These are phyloP conservation scores for Phytophthora hybrid DNA, from an alignment of 352 stramenopile species.

Conservation along the genomic window DNA sequence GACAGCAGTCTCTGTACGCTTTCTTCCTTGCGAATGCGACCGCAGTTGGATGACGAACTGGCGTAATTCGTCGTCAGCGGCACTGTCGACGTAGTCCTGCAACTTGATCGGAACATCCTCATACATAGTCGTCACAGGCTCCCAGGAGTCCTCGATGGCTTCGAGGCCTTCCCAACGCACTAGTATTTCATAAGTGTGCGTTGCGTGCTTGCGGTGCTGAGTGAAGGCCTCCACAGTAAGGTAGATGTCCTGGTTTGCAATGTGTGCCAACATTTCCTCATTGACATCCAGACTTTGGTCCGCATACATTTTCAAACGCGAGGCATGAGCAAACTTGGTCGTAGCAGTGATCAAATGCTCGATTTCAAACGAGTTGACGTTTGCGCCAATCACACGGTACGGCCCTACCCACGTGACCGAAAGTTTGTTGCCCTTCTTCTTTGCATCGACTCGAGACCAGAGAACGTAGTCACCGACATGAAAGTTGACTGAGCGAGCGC, in stretches of 20 bases:
- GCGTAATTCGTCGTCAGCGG: background rate
- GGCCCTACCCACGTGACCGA: constrained; percentile 16
- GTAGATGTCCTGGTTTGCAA: constrained; percentile 20
- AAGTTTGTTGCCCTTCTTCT: constrained; percentile 15
- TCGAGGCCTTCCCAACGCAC: background rate
- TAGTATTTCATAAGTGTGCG: background rate
- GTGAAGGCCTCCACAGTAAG: constrained; percentile 14
- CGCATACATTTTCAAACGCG: constrained; percentile 15
- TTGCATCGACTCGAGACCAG: constrained; percentile 20
- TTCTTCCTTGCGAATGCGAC: constrained; percentile 1
- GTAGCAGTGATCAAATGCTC: constrained; percentile 11
- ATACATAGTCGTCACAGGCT: constrained; percentile 3
- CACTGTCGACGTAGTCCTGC: constrained; percentile 1
- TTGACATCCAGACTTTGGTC: constrained; percentile 11
- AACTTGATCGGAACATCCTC: constrained; percentile 4
- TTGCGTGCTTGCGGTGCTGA: constrained; percentile 6
- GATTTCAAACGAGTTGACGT: constrained; percentile 23
- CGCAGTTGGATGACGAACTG: background rate
- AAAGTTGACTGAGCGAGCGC: constrained; percentile 10
- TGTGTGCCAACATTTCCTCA: constrained; percentile 14
- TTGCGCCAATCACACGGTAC: constrained; percentile 15
- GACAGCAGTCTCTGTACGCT: background rate
- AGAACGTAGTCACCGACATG: constrained; percentile 19
- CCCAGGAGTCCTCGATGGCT: constrained; percentile 2
- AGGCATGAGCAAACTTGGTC: constrained; percentile 4